A percentile compares a stretch with the other conserved stretches of the same genome.
Evolutionary conservation across 305 asterid genomes (phyloP).

Genomic region (Nicotiana rustica): DNA sequence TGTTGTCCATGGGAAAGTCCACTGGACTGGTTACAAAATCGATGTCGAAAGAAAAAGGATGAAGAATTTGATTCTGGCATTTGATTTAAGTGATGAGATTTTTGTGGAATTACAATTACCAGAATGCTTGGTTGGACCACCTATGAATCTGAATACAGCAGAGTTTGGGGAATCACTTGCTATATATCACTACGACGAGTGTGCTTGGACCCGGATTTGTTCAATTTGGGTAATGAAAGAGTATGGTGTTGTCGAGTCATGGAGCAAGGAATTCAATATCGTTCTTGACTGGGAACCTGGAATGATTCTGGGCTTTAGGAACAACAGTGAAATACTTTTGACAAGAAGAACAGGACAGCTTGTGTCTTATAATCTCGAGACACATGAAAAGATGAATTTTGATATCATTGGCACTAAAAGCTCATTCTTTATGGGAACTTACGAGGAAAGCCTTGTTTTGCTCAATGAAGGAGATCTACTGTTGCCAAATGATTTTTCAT

Average conservation of each 20-base stretch:
- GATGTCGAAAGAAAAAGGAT: background rate
- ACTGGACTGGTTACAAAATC: constrained; percentile 46
- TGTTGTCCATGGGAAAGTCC: constrained; percentile 40
- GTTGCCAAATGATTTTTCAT: background rate
- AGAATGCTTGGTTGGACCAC: constrained; percentile 32
- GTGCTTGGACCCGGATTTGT: constrained; percentile 29
- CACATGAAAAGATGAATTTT: constrained; percentile 29
- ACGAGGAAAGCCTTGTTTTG: constrained; percentile 47
- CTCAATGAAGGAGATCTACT: constrained; percentile 41
- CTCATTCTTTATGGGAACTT: constrained; percentile 37
- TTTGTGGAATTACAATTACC: constrained; percentile 47
- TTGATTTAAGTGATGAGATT: constrained; percentile 43
- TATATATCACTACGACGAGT: constrained; percentile 31
- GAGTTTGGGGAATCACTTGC: constrained; percentile 36
- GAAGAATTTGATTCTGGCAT: constrained; percentile 43
- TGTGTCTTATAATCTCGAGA: constrained; percentile 36
- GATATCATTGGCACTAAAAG: constrained; percentile 36
- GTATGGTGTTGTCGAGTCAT: constrained; percentile 40
- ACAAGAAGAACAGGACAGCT: constrained; percentile 31
- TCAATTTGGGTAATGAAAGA: constrained; percentile 49
- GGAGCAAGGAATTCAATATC: constrained; percentile 25
- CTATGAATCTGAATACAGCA: constrained; percentile 26
- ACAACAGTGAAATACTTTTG: constrained; percentile 27
- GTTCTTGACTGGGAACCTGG: background rate
- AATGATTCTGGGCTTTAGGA: constrained; percentile 20